phyloP scores from a whole-genome alignment of 441 rosid genomes.

The Gossypium gossypioides region DNA sequence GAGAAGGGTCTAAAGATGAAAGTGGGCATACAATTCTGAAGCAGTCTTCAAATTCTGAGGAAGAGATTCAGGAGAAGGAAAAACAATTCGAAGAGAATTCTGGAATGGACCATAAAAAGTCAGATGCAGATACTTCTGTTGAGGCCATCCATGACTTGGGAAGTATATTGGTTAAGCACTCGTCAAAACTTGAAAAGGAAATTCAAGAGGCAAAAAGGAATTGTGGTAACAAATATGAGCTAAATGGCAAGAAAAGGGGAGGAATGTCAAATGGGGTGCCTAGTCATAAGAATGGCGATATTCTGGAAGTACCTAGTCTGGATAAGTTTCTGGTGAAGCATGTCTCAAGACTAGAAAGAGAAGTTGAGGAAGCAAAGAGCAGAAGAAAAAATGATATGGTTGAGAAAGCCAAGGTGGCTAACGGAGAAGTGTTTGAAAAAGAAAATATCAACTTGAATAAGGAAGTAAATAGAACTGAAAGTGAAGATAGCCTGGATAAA shows the following conservation, averaged over 20 bases:
- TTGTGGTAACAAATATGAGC: conserved; percentile 25
- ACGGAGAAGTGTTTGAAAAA: conserved; percentile 21
- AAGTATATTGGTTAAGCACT: conserved; percentile 48
- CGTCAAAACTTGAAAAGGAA: conserved; percentile 55
- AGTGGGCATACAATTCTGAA: conserved; percentile 39
- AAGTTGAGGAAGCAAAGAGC: conserved; percentile 49
- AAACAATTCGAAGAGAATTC: conserved; percentile 24
- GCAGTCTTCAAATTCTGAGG: conserved; percentile 44
- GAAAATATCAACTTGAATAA: conserved; percentile 44
- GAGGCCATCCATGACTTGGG: conserved; percentile 42
- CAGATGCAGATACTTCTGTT: conserved; percentile 18
- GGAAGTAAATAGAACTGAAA: conserved; percentile 13
- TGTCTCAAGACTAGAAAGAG: conserved; percentile 54
- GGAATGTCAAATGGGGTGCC: conserved; percentile 11
- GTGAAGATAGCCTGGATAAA: conserved; percentile 43
- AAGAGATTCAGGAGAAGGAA: conserved; percentile 56
- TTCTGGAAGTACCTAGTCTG: conserved; percentile 34
- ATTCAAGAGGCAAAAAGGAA: conserved; percentile 46
- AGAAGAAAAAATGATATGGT: conserved; percentile 20
- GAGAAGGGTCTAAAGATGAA: conserved; percentile 22
- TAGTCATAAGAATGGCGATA: conserved; percentile 18
- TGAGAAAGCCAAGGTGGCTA: conserved; percentile 9
- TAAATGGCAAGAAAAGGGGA: conserved; percentile 23
- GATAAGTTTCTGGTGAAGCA: conserved; percentile 48
- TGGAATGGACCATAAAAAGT: conserved; percentile 16